Evolutionary conservation across 768 basidiomycete genomes (phyloP).

Genomic region (Tylopilus sp.): DNA sequence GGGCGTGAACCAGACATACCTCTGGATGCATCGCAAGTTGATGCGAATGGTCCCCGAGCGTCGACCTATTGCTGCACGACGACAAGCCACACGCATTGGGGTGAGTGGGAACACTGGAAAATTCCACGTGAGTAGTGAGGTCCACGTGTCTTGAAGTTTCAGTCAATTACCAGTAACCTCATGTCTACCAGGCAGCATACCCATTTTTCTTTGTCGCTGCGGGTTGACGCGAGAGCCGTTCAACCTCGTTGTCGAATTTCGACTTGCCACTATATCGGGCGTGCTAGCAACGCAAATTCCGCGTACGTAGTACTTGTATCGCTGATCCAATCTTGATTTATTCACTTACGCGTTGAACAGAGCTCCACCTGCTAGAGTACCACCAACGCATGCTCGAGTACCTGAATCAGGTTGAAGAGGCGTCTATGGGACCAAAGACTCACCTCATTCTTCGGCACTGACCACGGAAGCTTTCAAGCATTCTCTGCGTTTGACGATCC

Average conservation of each 20-base stretch:
- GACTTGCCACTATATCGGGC: not conserved
- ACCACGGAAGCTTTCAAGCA: too few relatives aligned
- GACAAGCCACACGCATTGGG: not conserved
- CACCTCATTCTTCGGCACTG: too few relatives aligned
- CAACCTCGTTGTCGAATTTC: not conserved
- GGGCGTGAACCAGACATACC: not conserved
- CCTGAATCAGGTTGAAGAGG: too few relatives aligned
- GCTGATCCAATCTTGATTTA: too few relatives aligned
- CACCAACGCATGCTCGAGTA: too few relatives aligned
- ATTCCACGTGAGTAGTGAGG: not conserved
- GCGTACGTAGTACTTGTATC: too few relatives aligned
- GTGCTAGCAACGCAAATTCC: not conserved
- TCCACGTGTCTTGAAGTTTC: not conserved
- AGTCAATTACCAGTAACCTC: not conserved
- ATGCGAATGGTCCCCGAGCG: too few relatives aligned
- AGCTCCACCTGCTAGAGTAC: too few relatives aligned
- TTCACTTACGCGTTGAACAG: too few relatives aligned
- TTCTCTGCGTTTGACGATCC: too few relatives aligned
- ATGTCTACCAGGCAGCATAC: not conserved
- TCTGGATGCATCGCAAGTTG: not conserved
- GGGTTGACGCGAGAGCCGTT: not conserved
- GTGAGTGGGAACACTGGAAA: not conserved
- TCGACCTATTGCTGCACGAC: not conserved
- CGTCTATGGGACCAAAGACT: too few relatives aligned
- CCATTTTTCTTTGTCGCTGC: not conserved